Evolutionary conservation across 352 stramenopile genomes (phyloP).

Genomic region (Pythium pyrilobum): DNA sequence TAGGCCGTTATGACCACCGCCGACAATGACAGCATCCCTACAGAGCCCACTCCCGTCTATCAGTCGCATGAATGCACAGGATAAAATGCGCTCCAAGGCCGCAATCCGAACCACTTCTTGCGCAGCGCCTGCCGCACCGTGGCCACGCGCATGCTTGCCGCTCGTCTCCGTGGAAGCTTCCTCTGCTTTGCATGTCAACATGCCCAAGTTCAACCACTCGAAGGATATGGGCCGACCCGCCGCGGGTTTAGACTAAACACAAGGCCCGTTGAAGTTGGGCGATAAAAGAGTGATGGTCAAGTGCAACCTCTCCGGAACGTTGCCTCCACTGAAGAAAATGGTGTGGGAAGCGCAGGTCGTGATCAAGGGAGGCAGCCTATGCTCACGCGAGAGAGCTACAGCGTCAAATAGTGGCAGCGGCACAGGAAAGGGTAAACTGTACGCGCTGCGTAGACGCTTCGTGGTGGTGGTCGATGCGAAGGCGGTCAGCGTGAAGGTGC

Average conservation of each 20-base stretch:
- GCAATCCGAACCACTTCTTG: constrained; percentile 11
- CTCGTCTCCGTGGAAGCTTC: not conserved
- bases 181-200: not conserved
- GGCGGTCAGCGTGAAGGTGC: constrained; percentile 8
- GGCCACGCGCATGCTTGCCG: not conserved
- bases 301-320: not conserved
- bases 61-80: not conserved
- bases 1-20: constrained; percentile 87
- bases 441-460: constrained; percentile 10
- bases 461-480: constrained; percentile 12
- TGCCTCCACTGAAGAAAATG: constrained; percentile 4
- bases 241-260: not conserved
- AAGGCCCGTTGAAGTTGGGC: constrained; percentile 21
- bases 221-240: constrained; percentile 4
- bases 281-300: constrained; percentile 16
- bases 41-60: no score
- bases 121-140: constrained; percentile 6
- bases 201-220: constrained; percentile 20
- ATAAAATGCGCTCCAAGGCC: not conserved
- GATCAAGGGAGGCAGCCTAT: constrained; percentile 2
- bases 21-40: constrained; percentile 88
- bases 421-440: constrained; percentile 1
- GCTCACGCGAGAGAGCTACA: not conserved
- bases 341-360: constrained; percentile 23
- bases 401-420: not conserved